A percentile compares a stretch with the other conserved stretches of the same genome.
Conservation (phyloP, 1,139 yeast genomes). For the Kluyveromyces sp. region DNA sequence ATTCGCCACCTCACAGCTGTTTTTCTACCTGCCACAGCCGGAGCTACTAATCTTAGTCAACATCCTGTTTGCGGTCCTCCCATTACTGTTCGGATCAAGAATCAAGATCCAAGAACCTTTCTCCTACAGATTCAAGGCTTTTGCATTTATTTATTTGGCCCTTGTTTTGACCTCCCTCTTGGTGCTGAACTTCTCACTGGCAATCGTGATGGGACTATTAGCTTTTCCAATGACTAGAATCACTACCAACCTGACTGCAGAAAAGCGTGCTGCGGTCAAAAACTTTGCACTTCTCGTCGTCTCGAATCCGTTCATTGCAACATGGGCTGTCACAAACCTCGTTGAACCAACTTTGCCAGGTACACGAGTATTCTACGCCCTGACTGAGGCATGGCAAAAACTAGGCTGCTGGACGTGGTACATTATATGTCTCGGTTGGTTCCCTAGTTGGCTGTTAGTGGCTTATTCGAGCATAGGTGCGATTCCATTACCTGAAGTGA, state of each 20-base stretch:
- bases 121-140: constrained; percentile 30
- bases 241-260: constrained; percentile 15
- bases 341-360: constrained; percentile 33
- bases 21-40: constrained; percentile 15
- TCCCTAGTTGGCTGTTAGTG: constrained; percentile 68
- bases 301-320: constrained; percentile 50
- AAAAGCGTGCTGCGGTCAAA: constrained; percentile 19
- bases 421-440: constrained; percentile 67
- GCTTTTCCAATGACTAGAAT: constrained; percentile 69
- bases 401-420: constrained; percentile 87
- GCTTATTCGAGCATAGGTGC: constrained; percentile 24
- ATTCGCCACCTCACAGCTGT: constrained; percentile 22
- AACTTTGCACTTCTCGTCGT: constrained; percentile 37
- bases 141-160: constrained; percentile 55
- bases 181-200: constrained; percentile 78
- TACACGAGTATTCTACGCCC: constrained; percentile 40
- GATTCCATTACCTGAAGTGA: background rate
- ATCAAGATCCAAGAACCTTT: constrained; percentile 21
- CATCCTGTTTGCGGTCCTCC: constrained; percentile 16
- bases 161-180: constrained; percentile 66
- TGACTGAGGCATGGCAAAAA: constrained; percentile 59
- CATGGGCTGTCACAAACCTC: constrained; percentile 34
- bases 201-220: constrained; percentile 59
- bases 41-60: constrained; percentile 13
- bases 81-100: constrained; percentile 13